Evolutionary conservation across 2,329 filamentous ascomycete genomes (phyloP).

Genomic region (Herpotrichia juniperi): DNA sequence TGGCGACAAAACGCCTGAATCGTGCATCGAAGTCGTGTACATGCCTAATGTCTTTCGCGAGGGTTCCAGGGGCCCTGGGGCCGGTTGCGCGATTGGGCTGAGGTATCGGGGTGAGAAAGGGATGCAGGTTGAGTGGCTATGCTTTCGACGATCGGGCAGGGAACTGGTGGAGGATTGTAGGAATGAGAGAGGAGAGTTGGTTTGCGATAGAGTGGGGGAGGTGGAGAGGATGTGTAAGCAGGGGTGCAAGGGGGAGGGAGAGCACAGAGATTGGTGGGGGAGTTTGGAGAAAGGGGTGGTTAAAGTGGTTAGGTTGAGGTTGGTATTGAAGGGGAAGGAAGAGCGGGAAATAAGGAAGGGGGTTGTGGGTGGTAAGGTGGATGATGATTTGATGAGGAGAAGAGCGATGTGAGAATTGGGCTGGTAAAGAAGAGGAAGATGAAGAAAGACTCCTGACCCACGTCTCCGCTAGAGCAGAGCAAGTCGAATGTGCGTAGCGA

Average conservation of each 20-base stretch:
- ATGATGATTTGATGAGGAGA: too few species aligned
- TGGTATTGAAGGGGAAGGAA: background rate
- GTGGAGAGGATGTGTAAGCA: constrained; percentile 11
- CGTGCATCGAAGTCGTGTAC: constrained; percentile 24
- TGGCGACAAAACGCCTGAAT: constrained; percentile 23
- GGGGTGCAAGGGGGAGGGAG: constrained; percentile 11
- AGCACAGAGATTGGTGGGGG: constrained; percentile 27
- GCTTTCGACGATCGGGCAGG: constrained; percentile 18
- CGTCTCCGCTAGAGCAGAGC: too few species aligned
- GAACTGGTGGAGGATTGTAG: constrained; percentile 1
- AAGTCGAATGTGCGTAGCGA: too few species aligned
- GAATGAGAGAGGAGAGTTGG: background rate
- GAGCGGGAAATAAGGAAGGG: background rate
- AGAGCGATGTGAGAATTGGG: background rate
- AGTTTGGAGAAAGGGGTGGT: constrained; percentile 6
- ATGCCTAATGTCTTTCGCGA: constrained; percentile 19
- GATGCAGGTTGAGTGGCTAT: constrained; percentile 26
- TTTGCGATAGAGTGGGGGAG: constrained; percentile 29
- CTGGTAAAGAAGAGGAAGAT: background rate
- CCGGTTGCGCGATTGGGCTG: too few species aligned
- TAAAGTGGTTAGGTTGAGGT: background rate
- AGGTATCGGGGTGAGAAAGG: constrained; percentile 16
- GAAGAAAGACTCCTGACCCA: too few species aligned
- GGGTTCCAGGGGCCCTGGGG: too few species aligned
- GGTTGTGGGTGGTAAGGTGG: too few species aligned